These are phyloP conservation scores for Alternaria sp. DNA, from an alignment of 2,329 filamentous ascomycete species.

Conservation along the genomic window DNA sequence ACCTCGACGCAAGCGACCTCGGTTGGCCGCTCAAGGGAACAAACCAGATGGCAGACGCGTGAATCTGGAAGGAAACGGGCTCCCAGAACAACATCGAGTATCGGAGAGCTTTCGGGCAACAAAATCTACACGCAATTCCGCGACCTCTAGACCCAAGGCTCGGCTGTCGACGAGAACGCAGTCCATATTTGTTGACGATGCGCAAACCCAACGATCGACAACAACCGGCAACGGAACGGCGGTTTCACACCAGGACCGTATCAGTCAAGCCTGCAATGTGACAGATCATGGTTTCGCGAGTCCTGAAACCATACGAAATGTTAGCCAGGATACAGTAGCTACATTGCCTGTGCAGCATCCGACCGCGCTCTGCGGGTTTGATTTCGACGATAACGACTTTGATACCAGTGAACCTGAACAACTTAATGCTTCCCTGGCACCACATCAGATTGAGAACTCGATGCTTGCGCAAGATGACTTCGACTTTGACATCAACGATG, in stretches of 20 bases:
- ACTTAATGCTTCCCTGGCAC: neutral
- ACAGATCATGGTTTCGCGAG: neutral
- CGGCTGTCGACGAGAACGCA: neutral
- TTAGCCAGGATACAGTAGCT: neutral
- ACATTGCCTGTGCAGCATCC: neutral
- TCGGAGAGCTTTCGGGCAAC: slow-evolving; percentile 23
- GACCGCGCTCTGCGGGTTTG: neutral
- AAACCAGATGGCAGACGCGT: neutral
- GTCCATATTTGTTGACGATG: neutral
- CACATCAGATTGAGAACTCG: neutral
- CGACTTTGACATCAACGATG: slow-evolving; percentile 31
- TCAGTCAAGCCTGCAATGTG: neutral
- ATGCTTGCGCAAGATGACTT: slow-evolving; percentile 18
- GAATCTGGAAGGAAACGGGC: neutral
- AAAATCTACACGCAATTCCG: slow-evolving; percentile 11
- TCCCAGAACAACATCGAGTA: slow-evolving; percentile 12
- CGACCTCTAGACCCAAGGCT: neutral
- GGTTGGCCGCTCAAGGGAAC: neutral
- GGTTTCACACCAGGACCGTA: neutral
- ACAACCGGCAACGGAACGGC: neutral
- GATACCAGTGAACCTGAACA: neutral
- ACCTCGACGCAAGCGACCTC: slow-evolving; percentile 20
- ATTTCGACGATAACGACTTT: neutral
- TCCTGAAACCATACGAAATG: neutral
- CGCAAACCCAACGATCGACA: neutral